Evolutionary conservation across 2,329 filamentous ascomycete genomes (phyloP).

Genomic region (Pseudogymnoascus sp.): DNA sequence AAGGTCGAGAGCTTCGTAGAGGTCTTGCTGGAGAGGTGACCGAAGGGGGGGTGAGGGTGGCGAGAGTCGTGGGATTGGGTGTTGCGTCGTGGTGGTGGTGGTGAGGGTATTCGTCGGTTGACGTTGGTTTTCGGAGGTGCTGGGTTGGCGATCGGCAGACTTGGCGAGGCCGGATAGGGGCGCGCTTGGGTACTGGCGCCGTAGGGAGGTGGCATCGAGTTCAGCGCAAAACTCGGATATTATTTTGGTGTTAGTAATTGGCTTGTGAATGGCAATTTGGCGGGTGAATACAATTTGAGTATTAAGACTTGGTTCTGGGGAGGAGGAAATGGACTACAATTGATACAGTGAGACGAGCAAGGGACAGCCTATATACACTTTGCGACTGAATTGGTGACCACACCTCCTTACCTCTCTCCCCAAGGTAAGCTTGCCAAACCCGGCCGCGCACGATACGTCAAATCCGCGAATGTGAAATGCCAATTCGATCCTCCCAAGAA

Average conservation of each 20-base stretch:
- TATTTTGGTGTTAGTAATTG: background rate
- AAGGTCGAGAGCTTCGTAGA: background rate
- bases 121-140: background rate
- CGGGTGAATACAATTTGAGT: background rate
- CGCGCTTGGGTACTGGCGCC: background rate
- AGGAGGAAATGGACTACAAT: background rate
- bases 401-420: slow-evolving; percentile 63
- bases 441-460: slow-evolving; percentile 97
- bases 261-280: background rate
- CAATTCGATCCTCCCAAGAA: background rate
- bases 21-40: background rate
- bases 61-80: background rate
- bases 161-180: background rate
- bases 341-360: background rate
- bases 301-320: background rate
- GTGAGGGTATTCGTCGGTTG: background rate
- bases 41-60: background rate
- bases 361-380: slow-evolving; percentile 1
- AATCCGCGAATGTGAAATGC: slow-evolving; percentile 31
- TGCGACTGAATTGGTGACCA: background rate
- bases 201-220: slow-evolving; percentile 1
- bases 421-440: slow-evolving; percentile 83
- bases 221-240: background rate
- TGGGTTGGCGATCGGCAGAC: background rate
- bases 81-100: background rate